Evolutionary conservation across 108 stramenopile genomes (phyloP).

Genomic region (Poteriospumella lacustris): DNA sequence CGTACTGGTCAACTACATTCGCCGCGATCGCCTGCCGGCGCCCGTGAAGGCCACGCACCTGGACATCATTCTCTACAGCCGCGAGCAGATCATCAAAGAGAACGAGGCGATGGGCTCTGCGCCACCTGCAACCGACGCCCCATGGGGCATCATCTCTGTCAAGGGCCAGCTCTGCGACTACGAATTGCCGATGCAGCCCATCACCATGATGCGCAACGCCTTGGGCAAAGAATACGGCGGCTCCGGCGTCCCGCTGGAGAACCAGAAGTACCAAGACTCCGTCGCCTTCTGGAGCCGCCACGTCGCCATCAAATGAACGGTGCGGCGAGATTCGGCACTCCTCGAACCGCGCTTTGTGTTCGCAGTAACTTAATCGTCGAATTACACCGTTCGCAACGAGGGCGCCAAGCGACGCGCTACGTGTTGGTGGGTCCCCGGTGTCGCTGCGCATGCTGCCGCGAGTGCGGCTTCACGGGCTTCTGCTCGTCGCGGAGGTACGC

Average conservation of each 20-base stretch:
- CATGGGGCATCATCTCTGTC: slow-evolving; percentile 95
- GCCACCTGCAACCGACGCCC: slow-evolving; percentile 39
- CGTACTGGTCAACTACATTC: slow-evolving; percentile 72
- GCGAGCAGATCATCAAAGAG: slow-evolving; percentile 82
- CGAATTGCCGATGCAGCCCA: slow-evolving; percentile 94
- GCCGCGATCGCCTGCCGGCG: slow-evolving; percentile 50
- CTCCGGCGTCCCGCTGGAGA: slow-evolving; percentile 68
- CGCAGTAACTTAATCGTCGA: too few species aligned
- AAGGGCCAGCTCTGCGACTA: slow-evolving; percentile 84
- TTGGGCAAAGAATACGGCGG: slow-evolving; percentile 87
- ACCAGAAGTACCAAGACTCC: slow-evolving; percentile 70
- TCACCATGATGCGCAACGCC: slow-evolving; percentile 95
- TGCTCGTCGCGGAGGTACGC: too few species aligned
- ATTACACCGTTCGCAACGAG: too few species aligned
- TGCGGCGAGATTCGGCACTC: too few species aligned
- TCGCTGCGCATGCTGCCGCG: too few species aligned
- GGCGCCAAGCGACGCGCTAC: too few species aligned
- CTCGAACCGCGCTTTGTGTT: too few species aligned
- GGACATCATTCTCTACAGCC: slow-evolving; percentile 85
- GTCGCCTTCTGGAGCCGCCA: slow-evolving; percentile 76
- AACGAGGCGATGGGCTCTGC: slow-evolving; percentile 67
- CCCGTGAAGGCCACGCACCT: slow-evolving; percentile 71
- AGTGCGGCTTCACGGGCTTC: too few species aligned
- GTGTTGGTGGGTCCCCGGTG: too few species aligned
- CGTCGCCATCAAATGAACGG: slow-evolving; percentile 52